Base-by-base conservation (phyloP, 257 asterid genomes). In the Fraxinus excelsior region DNA sequence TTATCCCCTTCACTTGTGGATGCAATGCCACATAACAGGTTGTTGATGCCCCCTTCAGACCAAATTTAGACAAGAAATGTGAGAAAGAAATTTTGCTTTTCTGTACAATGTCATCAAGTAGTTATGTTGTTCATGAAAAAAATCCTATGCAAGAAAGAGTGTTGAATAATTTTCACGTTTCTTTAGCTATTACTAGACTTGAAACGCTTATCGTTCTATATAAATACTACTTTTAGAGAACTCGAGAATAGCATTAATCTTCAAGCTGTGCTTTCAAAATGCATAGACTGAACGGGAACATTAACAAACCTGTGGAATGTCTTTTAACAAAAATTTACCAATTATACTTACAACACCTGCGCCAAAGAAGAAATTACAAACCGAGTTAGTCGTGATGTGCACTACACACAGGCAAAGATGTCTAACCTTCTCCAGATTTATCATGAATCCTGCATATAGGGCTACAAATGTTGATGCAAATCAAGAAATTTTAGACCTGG, bases 1-100 rank as follows among this genome's bases (percentile, higher is more conserved):
- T 86, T 14, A 86, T 38, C 40, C 97, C 97, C 70, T 85, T 89
- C 79, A 90, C 74, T 44, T 90, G 90, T 28, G 94, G 90, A 83
- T 85, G 90, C 89, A 91, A 75, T 13, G 97, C 97, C 76, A 85
- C 76, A 70, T 90, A 93, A 46, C 98, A 91, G 14, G 91, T 86
- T 19, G 98, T 90, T 32, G 97, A 86, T 58, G 97, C 98, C 37
- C 98, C 98, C 95, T 87, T 71, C 19, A 44, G 3, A 78, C 34
- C 19, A 32, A 18, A 67, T 23, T 49, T 32, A 35, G n/a, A n/a
- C 44, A 72, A 25, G 23, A 46, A 60, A 53, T 68, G 65, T 40
- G 26, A 29, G 62, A 37, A 69, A n/a, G 60, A 18, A 18, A 37
- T 58, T 37, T 51, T 11, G 12, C 25, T 23, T 5, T 18, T 51